Conservation (phyloP, 768 basidiomycete genomes). For the Cyathus striatus region DNA sequence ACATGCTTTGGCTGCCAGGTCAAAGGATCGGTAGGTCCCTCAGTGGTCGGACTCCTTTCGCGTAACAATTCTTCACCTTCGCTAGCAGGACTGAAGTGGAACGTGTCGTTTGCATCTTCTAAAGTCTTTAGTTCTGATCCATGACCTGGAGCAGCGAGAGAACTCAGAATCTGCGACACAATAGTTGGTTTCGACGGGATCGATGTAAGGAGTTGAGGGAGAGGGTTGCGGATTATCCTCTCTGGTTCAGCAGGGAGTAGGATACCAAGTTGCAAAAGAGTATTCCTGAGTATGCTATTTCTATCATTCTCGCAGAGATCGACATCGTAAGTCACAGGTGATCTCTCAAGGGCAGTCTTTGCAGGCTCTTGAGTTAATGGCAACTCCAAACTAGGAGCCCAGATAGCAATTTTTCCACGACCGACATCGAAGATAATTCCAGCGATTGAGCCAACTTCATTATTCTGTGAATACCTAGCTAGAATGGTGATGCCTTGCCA, state of each 20-base stretch:
- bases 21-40: slow-evolving; percentile 17
- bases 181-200: slow-evolving; percentile 34
- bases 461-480: slow-evolving; percentile 20
- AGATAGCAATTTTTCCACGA: slow-evolving; percentile 47
- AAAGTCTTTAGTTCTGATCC: slow-evolving; percentile 31
- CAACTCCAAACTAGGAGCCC: slow-evolving; percentile 56
- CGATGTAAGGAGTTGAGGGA: slow-evolving; percentile 59
- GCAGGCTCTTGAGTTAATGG: slow-evolving; percentile 36
- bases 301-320: slow-evolving; percentile 12
- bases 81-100: slow-evolving; percentile 46
- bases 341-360: slow-evolving; percentile 13
- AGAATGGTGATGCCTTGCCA: slow-evolving; percentile 19
- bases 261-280: slow-evolving; percentile 28
- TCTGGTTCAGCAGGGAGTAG: slow-evolving; percentile 36
- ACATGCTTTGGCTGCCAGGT: slow-evolving; percentile 48
- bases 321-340: slow-evolving; percentile 8
- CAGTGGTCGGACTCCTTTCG: slow-evolving; percentile 17
- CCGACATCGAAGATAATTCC: slow-evolving; percentile 30
- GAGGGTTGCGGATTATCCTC: slow-evolving; percentile 29
- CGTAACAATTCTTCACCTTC: slow-evolving; percentile 25
- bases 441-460: slow-evolving; percentile 18
- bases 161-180: slow-evolving; percentile 32
- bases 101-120: slow-evolving; percentile 67
- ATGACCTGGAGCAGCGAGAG: slow-evolving; percentile 24
- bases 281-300: slow-evolving; percentile 20